These are phyloP conservation scores for Pseudogymnoascus sp. DNA, from an alignment of 2,329 filamentous ascomycete species.

Conservation along the genomic window DNA sequence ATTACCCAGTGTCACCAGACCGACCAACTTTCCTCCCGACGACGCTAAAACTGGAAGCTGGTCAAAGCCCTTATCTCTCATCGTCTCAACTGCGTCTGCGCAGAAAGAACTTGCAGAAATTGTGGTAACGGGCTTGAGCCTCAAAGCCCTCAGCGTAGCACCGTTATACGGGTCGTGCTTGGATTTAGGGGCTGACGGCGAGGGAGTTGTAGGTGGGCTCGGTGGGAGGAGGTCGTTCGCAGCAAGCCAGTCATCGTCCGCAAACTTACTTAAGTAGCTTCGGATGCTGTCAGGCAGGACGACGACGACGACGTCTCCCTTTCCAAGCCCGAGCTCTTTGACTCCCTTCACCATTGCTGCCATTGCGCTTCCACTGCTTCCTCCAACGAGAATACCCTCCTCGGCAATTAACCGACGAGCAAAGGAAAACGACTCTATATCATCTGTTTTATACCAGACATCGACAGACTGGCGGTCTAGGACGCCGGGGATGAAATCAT, in stretches of 20 bases:
- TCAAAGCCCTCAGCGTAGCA: conserved; percentile 74
- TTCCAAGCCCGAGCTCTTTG: conserved; percentile 68
- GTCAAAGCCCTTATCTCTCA: conserved; percentile 97
- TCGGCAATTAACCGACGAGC: conserved; percentile 88
- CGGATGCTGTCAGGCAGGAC: conserved; percentile 92
- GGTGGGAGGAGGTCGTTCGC: conserved; percentile 84
- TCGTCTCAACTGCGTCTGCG: conserved; percentile 87
- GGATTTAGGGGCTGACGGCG: conserved; percentile 33
- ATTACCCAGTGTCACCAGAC: conserved; percentile 91
- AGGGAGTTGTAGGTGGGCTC: conserved; percentile 40
- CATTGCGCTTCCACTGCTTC: conserved; percentile 89
- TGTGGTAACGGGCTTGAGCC: conserved; percentile 90
- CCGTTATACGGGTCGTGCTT: conserved; percentile 64
- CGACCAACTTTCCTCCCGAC: conserved; percentile 68
- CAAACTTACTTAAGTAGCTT: conserved; percentile 97
- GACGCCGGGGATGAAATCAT: conserved; percentile 96
- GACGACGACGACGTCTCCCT: conserved; percentile 84
- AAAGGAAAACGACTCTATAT: conserved; percentile 82
- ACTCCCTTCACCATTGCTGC: conserved; percentile 71
- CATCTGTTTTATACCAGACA: conserved; percentile 97
- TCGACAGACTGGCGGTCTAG: conserved; percentile 74
- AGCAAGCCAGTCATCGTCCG: conserved; percentile 97
- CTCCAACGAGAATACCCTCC: conserved; percentile 88
- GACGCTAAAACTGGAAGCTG: conserved; percentile 83
- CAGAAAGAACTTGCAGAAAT: conserved; percentile 66